phyloP scores from a whole-genome alignment of 2,329 filamentous ascomycete species.

The Ophiostoma ips region DNA sequence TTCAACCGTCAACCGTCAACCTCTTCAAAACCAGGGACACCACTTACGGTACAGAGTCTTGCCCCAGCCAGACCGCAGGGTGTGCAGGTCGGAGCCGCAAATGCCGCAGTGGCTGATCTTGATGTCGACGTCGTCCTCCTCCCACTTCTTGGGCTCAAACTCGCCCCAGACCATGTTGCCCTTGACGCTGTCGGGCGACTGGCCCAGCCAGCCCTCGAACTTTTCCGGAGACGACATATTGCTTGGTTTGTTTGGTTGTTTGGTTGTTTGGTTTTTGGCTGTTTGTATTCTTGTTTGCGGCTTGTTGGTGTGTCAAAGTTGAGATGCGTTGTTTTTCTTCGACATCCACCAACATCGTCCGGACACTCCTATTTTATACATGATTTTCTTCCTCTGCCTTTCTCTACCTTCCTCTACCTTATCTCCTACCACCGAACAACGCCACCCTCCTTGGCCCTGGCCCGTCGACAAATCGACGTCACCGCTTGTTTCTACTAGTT shows the following conservation, averaged over 20 bases:
- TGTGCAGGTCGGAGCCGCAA: slow-evolving; percentile 49
- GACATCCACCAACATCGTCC: neutral
- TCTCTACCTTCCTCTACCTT: too few relatives aligned
- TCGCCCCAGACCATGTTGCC: slow-evolving; percentile 41
- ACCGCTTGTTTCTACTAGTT: too few relatives aligned
- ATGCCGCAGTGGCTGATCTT: slow-evolving; percentile 52
- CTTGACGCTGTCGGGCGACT: slow-evolving; percentile 25
- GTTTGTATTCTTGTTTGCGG: neutral
- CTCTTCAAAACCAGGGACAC: neutral
- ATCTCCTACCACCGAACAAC: too few relatives aligned
- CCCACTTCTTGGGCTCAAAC: slow-evolving; percentile 51
- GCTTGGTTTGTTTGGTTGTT: neutral
- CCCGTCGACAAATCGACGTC: too few relatives aligned
- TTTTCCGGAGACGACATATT: slow-evolving; percentile 16
- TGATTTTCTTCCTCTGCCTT: too few relatives aligned
- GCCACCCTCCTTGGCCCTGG: too few relatives aligned
- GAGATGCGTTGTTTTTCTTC: neutral
- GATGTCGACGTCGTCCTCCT: slow-evolving; percentile 52
- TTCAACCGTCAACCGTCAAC: too few relatives aligned
- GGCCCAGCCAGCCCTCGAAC: slow-evolving; percentile 39
- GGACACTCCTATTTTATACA: too few relatives aligned
- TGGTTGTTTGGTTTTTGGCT: neutral
- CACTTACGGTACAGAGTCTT: slow-evolving; percentile 6
- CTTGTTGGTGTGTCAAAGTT: too few relatives aligned
- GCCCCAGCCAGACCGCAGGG: slow-evolving; percentile 39